Evolutionary conservation across 345 rosid species (phyloP), one percentile per base, ranked within the genome.

Genomic region (Populus tremula): DNA sequence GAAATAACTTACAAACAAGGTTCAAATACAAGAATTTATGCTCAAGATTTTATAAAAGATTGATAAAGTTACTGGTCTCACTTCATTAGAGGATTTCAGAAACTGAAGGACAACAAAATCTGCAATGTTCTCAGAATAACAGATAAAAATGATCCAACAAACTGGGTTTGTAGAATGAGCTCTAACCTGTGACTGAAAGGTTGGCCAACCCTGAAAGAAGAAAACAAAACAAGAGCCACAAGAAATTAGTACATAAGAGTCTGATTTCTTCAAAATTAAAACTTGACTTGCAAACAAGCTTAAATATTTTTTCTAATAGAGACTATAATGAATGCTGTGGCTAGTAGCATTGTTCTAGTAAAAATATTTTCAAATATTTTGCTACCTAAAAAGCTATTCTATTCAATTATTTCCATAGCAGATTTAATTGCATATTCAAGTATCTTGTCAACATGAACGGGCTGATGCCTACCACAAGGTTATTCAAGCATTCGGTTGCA

Each of bases 171-270:
- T n/a, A 65, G 83, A 87, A 81, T 47, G 78, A 85, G 80, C 78
- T 81, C 91, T 86, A 80, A 93, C 98, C 98, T 87, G 93, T 76
- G 78, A 89, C 76, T 43, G 98, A 90, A 83, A 93, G 98, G 85
- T 93, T 93, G 78, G 91, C 93, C 82, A 93, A 84, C 68, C 98
- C 98, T 93, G 91, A 85, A 85, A 77, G 68, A 69, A 71, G 20
- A 65, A 71, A 77, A 79, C n/a, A 69, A 65, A 77, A n/a, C 33
- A 63, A 67, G 39, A 50, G 25, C 50, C 56, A 83, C 68, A 67
- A 56, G 5, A 38, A 31, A 75, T 72, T 68, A 86, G 88, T 45
- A 83, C 29, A 43, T 17, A 56, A 11, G 18, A 59, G 35, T 72
- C 38, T 38, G 11, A 62, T 33, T 38, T 67, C 25, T 31, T n/a